Evolutionary conservation across 805 yeast genomes (phyloP).

Genomic region (Spathaspora arborariae): DNA sequence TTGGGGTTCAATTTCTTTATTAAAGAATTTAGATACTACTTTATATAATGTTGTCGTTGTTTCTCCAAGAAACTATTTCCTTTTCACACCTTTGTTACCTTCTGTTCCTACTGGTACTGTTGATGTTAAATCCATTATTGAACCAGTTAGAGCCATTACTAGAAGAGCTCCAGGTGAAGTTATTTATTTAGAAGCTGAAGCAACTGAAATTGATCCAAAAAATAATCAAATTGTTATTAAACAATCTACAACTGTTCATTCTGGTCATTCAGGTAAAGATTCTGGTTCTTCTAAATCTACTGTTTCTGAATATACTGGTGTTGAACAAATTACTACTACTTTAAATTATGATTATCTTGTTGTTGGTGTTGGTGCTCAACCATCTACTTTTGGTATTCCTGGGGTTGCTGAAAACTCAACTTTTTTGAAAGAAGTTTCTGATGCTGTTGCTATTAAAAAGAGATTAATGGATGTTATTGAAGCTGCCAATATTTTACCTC

Average conservation of each 20-base stretch:
- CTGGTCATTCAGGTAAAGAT: constrained; percentile 52
- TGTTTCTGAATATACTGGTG: constrained; percentile 36
- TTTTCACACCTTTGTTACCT: constrained; percentile 94
- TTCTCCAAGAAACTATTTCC: constrained; percentile 92
- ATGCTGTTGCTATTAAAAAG: constrained; percentile 78
- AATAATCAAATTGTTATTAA: constrained; percentile 61
- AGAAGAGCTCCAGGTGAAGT: constrained; percentile 78
- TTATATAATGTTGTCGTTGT: constrained; percentile 85
- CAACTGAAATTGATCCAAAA: constrained; percentile 74
- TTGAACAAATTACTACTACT: constrained; percentile 43
- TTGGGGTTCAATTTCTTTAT: constrained; percentile 88
- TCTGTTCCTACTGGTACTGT: constrained; percentile 93
- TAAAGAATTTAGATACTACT: constrained; percentile 81
- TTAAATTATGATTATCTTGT: constrained; percentile 78
- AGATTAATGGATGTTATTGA: constrained; percentile 85
- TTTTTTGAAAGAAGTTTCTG: constrained; percentile 85
- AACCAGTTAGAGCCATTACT: constrained; percentile 85
- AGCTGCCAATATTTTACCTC: constrained; percentile 78
- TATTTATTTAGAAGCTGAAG: constrained; percentile 85
- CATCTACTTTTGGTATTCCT: constrained; percentile 91
- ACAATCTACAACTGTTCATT: constrained; percentile 53
- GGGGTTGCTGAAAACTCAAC: constrained; percentile 89
- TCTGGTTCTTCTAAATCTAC: constrained; percentile 41
- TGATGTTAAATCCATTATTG: constrained; percentile 86
- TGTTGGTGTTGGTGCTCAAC: constrained; percentile 92